Conservation (phyloP, 108 stramenopile genomes). For the Skeletonema tropicum region DNA sequence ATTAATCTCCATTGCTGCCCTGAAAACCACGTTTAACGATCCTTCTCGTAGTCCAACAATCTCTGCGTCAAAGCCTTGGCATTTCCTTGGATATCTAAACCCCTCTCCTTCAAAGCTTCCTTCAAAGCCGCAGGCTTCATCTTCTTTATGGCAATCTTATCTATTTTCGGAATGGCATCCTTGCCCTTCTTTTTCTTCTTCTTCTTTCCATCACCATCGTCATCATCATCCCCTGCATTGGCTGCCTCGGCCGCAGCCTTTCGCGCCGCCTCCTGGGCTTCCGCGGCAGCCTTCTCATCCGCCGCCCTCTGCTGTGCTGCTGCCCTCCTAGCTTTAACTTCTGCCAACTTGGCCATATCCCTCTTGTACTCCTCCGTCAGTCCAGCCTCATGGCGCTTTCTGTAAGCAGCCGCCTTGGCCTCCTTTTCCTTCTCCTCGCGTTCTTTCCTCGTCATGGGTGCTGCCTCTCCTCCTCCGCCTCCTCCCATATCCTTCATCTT, state of each 20-base stretch:
- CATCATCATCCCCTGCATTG: constrained; percentile 42
- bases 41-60: constrained; percentile 77
- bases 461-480: constrained; percentile 7
- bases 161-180: constrained; percentile 70
- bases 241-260: constrained; percentile 41
- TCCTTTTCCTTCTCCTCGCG: constrained; percentile 59
- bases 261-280: constrained; percentile 57
- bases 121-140: constrained; percentile 92
- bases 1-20: not conserved
- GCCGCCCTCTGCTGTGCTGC: constrained; percentile 59
- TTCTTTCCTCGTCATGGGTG: constrained; percentile 53
- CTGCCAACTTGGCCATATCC: constrained; percentile 86
- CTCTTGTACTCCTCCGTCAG: constrained; percentile 88
- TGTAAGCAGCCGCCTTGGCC: constrained; percentile 60
- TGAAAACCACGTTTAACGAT: constrained; percentile 47
- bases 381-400: constrained; percentile 58
- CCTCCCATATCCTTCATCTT: constrained; percentile 50
- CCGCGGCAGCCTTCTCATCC: constrained; percentile 64
- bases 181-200: constrained; percentile 62
- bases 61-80: constrained; percentile 71
- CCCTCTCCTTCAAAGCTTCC: constrained; percentile 86
- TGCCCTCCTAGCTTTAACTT: constrained; percentile 77
- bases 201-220: constrained; percentile 56
- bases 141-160: constrained; percentile 87
- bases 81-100: constrained; percentile 87